Evolutionary conservation across 2,329 filamentous ascomycete genomes (phyloP), one percentile per base, ranked within the genome.

Genomic region (Blastomyces parvus): DNA sequence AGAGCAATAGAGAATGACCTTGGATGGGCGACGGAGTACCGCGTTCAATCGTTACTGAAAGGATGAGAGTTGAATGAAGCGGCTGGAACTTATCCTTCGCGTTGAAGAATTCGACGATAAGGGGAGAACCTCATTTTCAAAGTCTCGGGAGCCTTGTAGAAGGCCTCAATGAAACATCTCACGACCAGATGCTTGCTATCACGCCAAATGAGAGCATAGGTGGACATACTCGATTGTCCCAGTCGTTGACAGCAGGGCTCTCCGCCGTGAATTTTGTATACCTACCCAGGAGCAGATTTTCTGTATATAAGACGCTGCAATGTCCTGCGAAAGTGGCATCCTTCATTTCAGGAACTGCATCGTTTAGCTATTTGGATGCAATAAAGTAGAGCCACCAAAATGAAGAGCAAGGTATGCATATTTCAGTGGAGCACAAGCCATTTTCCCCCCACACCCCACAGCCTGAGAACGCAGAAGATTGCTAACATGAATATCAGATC

Each of bases 1-100:
- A 76, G 79, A 33, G 83, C 80, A 13, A 82, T 88, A 36, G 85
- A 88, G 71, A 74, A 73, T n/a, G 86, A 88, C 68, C 79, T 86
- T 42, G 86, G 85, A 1, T 87, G 84, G 81, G 83, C 84, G 2
- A 87, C 85, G 58, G 79, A 84, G 67, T 86, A 87, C 71, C 79
- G 85, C 46, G 81, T 84, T 33, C 75, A 81, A 65, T 80, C 84
- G 66, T 71, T 87, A 65, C 66, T 78, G 48, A 70, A 71, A 60
- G 74, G 76, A 63, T 78, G 76, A 76, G 74, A 71, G 30, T 69
- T 68, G 68, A 64, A 65, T 33, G 67, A 68, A 33, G 30, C 13
- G 17, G 22, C 33, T 25, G 48, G 63, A 17, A 48, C n/a, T n/a
- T 19, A 61, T n/a, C 19, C 58, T 13, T 44, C 50, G 22, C 52